Evolutionary conservation across 2,329 filamentous ascomycete genomes (phyloP).

Genomic region (Macrophomina phaseolina): DNA sequence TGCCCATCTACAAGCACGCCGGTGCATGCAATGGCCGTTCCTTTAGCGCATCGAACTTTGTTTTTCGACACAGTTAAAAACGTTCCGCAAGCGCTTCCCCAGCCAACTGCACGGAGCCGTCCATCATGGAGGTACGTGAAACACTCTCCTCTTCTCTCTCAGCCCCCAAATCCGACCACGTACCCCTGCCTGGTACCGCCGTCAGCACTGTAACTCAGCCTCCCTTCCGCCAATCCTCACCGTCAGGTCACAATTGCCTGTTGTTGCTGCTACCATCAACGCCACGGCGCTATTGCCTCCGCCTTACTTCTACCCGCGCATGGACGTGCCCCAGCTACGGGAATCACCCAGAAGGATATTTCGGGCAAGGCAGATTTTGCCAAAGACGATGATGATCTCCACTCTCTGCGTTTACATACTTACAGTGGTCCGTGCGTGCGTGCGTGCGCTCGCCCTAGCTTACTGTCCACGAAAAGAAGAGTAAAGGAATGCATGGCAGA

Average conservation of each 20-base stretch:
- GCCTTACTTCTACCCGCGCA: background rate
- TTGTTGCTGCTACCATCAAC: background rate
- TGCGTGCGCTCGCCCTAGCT: too few relatives aligned
- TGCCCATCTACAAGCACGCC: background rate
- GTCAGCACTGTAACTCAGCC: conserved; percentile 8
- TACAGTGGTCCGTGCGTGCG: background rate
- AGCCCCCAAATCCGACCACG: background rate
- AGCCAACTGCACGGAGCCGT: background rate
- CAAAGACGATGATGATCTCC: background rate
- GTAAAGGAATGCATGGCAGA: too few relatives aligned
- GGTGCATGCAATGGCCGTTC: background rate
- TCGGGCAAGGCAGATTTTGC: background rate
- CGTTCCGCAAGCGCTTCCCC: background rate
- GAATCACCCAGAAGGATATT: background rate
- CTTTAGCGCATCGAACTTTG: background rate
- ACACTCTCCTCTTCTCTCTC: background rate
- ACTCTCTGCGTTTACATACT: too few relatives aligned
- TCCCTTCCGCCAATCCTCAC: background rate
- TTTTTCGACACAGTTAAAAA: background rate
- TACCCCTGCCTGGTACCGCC: background rate
- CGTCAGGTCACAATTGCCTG: too few relatives aligned
- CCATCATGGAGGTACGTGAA: background rate
- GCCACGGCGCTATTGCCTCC: background rate
- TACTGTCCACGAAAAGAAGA: too few relatives aligned
- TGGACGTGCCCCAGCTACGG: background rate